Base-by-base conservation (phyloP, 257 asterid species). In the Verbena officinalis region DNA sequence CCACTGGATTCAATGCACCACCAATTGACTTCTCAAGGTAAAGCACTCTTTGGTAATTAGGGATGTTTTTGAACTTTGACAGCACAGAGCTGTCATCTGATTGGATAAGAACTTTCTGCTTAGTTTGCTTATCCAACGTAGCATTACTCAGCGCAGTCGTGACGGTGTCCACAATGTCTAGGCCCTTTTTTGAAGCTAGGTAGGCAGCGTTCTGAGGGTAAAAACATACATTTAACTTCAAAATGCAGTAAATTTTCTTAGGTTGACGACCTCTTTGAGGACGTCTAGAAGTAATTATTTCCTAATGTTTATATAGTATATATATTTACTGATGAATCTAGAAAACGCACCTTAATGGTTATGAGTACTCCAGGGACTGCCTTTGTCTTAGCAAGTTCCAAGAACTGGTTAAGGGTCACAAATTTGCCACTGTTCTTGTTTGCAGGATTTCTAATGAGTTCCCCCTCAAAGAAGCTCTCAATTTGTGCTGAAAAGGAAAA, bases 81-180 rank as follows among this genome's bases (percentile, higher is more conserved):
- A 88, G 80, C 20, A 91, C 95, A 0, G 95, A 74, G 70, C 79
- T 86, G 76, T 86, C 91, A 7, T 83, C 94, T 21, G 98, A 88
- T 62, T 81, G 85, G 64, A 88, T 84, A 20, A 84, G 64, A 59
- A 88, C 91, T 64, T 76, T 86, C 69, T 80, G 84, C 31, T 70
- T 72, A 2, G 84, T 30, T 53, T 80, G 85, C 81, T 84, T 86
- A 48, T 84, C 94, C 0, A 86, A 65, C 1, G 83, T 67, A 69
- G 96, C 86, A 22, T 88, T 84, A 73, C 65, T 80, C 23, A 91
- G 86, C 30, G 90, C 83, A 0, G 76, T 38, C 13, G 82, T 67
- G 72, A 84, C 94, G 11, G 78, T 70, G 4, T 45, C 83, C 21
- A 81, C 82, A 0, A 86, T 65, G 83, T 88, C 94, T 4, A 91